Conservation (phyloP, 768 basidiomycete genomes). For the Suillus placidus region DNA sequence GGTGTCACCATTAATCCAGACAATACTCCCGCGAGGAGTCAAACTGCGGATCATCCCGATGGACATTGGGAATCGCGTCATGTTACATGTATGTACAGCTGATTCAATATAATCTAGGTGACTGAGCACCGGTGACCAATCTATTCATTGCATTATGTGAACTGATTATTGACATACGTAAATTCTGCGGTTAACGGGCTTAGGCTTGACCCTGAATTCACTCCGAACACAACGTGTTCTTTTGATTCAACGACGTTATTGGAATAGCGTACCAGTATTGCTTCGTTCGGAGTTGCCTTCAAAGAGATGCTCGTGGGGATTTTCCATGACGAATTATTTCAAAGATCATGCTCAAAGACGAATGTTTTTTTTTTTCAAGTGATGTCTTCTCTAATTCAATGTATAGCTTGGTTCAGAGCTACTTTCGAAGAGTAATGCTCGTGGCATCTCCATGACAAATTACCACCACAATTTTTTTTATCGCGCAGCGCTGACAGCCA, state of each 20-base stretch:
- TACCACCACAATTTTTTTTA: not conserved
- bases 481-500: not conserved
- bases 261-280: not conserved
- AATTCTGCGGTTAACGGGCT: not conserved
- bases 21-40: not conserved
- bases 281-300: not conserved
- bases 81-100: conserved; percentile 41
- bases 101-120: not conserved
- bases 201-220: not conserved
- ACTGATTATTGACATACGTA: not conserved
- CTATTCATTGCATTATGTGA: not conserved
- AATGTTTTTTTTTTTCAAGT: not conserved
- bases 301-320: not conserved
- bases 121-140: not conserved
- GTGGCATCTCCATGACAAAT: not conserved
- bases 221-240: not conserved
- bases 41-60: conserved; percentile 23
- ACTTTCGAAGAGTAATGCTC: not conserved
- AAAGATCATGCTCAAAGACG: not conserved
- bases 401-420: not conserved
- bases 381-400: not conserved
- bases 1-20: not conserved
- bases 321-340: not conserved
- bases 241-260: not conserved
- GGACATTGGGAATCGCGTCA: conserved; percentile 57